Base-by-base conservation (phyloP, 345 rosid genomes). In the Gossypium stocksii region DNA sequence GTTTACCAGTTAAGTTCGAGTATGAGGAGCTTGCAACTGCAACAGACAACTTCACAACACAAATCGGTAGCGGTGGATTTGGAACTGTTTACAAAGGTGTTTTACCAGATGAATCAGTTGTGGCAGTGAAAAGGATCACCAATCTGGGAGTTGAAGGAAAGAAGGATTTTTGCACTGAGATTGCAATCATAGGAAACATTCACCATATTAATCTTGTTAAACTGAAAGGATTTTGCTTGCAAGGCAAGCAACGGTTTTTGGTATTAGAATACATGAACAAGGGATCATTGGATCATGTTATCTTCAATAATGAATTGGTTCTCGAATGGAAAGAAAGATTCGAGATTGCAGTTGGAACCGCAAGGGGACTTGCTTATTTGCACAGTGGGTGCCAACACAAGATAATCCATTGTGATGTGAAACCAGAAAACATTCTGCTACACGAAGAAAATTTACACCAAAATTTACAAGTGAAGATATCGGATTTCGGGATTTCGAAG, bases 271-370 rank as follows among this genome's bases (percentile, higher is more conserved):
- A 88, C 70, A 92, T 92, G 92, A 83, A 80, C 80, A 91, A 53
- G 41, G 91, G 95, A 2, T 90, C 93, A 29, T 74, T 92, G 74
- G 95, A 92, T 9, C 85, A 78, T 29, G 84, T 83, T 29, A 77
- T 90, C 59, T 87, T 86, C 29, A 79, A 82, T 67, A 80, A 19
- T 11, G 87, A 87, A 76, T 84, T 86, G 0, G 86, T 85, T 10
- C 77, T 92, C 43, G 88, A 83, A 70, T 92, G 97, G 97, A 86
- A 87, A 83, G 90, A 88, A 81, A 85, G 93, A 82, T 85, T 86
- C 9, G 83, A 85, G 53, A 88, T 92, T 56, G 91, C 89, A 3
- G 76, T 89, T 0, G 95, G 92, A 19, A 84, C 89, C 1, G 95
- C 97, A 20, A 89, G 94, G 16, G 95, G 91, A 22, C 90, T 92